Evolutionary conservation across 2,329 filamentous ascomycete species (phyloP).

Genomic region (Lasiodiplodia citricola): DNA sequence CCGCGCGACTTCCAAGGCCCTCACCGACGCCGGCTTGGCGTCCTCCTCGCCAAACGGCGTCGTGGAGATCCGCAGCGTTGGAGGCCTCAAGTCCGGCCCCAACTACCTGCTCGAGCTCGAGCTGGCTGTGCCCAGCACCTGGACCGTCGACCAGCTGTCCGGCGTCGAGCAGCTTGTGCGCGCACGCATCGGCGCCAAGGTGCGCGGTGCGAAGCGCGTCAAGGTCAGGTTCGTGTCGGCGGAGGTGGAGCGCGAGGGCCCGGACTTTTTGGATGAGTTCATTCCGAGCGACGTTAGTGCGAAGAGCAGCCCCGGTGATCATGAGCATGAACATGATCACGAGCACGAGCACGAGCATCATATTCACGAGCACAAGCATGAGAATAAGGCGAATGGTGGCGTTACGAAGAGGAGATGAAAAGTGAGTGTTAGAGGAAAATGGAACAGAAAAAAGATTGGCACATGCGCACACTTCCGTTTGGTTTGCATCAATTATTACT

Average conservation of each 20-base stretch:
- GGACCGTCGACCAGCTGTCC: slow-evolving; percentile 74
- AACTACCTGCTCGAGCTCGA: slow-evolving; percentile 95
- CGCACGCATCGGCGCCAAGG: slow-evolving; percentile 72
- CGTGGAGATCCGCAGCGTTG: slow-evolving; percentile 73
- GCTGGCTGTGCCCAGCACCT: slow-evolving; percentile 75
- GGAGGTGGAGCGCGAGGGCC: slow-evolving; percentile 43
- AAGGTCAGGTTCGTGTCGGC: slow-evolving; percentile 81
- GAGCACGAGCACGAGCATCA: slow-evolving; percentile 36
- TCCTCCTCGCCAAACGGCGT: slow-evolving; percentile 18
- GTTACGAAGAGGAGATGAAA: slow-evolving; percentile 24
- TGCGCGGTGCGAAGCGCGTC: slow-evolving; percentile 83
- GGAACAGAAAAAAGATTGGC: not conserved
- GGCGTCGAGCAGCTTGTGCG: slow-evolving; percentile 76
- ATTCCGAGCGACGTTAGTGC: slow-evolving; percentile 41
- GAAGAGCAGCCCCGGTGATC: slow-evolving; percentile 38
- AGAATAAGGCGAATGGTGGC: slow-evolving; percentile 33
- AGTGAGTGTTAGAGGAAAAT: not conserved
- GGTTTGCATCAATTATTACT: not conserved
- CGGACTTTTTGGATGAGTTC: slow-evolving; percentile 74
- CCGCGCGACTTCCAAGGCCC: slow-evolving; percentile 59
- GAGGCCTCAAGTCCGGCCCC: slow-evolving; percentile 93
- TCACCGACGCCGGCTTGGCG: slow-evolving; percentile 27
- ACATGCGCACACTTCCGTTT: not conserved
- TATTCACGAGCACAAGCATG: slow-evolving; percentile 31
- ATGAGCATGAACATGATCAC: slow-evolving; percentile 37